These are phyloP conservation scores for Vachellia pachyceras DNA, from an alignment of 306 rosid genomes.

Conservation along the genomic window DNA sequence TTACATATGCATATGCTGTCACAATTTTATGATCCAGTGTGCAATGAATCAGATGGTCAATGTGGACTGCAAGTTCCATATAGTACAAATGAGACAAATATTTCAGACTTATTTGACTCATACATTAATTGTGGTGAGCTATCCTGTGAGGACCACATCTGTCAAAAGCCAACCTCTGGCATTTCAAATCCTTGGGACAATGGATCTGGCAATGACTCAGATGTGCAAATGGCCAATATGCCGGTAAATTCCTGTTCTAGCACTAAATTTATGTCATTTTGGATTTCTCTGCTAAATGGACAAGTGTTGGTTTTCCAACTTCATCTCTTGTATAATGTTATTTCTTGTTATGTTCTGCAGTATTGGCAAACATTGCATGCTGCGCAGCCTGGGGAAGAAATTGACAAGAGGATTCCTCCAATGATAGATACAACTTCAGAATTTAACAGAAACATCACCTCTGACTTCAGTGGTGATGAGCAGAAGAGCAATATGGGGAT, in stretches of 20 bases:
- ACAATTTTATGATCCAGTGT: slow-evolving; percentile 40
- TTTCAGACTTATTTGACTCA: slow-evolving; percentile 55
- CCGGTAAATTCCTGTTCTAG: slow-evolving; percentile 55
- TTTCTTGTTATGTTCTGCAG: slow-evolving; percentile 45
- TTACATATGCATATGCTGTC: slow-evolving; percentile 51
- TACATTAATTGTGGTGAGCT: slow-evolving; percentile 48
- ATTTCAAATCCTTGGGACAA: slow-evolving; percentile 25
- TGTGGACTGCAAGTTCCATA: slow-evolving; percentile 41
- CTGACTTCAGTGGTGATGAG: slow-evolving; percentile 23
- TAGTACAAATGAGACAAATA: slow-evolving; percentile 55
- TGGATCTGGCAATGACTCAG: slow-evolving; percentile 42
- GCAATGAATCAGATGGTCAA: slow-evolving; percentile 38
- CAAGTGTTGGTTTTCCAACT: slow-evolving; percentile 16
- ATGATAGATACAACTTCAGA: slow-evolving; percentile 35
- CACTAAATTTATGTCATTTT: slow-evolving; percentile 16
- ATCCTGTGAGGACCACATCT: slow-evolving; percentile 33
- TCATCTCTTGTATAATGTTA: slow-evolving; percentile 23
- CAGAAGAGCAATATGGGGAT: slow-evolving; percentile 36
- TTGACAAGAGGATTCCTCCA: slow-evolving; percentile 43
- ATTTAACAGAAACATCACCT: slow-evolving; percentile 34
- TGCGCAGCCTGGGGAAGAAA: slow-evolving; percentile 34
- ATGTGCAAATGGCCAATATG: slow-evolving; percentile 39
- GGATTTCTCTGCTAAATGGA: slow-evolving; percentile 22
- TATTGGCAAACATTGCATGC: slow-evolving; percentile 23
- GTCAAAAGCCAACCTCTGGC: slow-evolving; percentile 33